Conservation (phyloP, 225 moss, liverwort and hornwort genomes). For the Marchantia polymorpha region DNA sequence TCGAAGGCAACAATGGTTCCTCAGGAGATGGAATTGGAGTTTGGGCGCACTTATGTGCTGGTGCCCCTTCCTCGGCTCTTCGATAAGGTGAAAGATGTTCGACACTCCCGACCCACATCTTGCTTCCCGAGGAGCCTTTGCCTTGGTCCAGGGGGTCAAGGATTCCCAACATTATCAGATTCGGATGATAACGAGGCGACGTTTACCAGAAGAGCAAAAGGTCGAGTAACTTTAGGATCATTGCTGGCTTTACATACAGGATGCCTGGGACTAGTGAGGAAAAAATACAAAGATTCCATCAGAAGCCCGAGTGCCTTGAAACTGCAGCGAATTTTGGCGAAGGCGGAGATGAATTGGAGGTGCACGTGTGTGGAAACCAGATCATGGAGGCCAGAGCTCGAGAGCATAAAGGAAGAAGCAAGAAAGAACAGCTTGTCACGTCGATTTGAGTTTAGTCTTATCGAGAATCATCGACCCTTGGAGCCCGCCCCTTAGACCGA, state of each 20-base stretch:
- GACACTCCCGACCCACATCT: background rate
- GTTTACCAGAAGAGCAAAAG: background rate
- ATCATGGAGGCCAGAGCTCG: slow-evolving; percentile 28
- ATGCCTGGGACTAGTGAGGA: background rate
- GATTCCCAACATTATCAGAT: background rate
- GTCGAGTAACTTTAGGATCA: background rate
- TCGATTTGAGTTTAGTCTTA: too few species aligned
- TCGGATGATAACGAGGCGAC: background rate
- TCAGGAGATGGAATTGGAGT: slow-evolving; percentile 15
- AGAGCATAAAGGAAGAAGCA: slow-evolving; percentile 17
- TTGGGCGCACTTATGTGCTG: slow-evolving; percentile 20
- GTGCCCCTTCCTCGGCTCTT: slow-evolving; percentile 27
- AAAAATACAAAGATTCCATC: too few species aligned
- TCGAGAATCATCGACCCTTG: too few species aligned
- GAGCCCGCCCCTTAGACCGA: too few species aligned
- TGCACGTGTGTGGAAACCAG: background rate
- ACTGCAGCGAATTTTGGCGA: slow-evolving; percentile 1
- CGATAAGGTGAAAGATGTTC: background rate
- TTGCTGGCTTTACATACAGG: background rate
- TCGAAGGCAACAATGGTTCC: slow-evolving; percentile 16
- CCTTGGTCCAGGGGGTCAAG: background rate
- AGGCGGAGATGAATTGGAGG: slow-evolving; percentile 14
- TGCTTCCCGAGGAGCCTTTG: background rate
- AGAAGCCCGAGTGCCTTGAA: background rate
- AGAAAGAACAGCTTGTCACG: too few species aligned